Evolutionary conservation across 73 alveolate species (phyloP), one percentile per base, ranked within the genome.

Genomic region (Diophrys appendiculata): DNA sequence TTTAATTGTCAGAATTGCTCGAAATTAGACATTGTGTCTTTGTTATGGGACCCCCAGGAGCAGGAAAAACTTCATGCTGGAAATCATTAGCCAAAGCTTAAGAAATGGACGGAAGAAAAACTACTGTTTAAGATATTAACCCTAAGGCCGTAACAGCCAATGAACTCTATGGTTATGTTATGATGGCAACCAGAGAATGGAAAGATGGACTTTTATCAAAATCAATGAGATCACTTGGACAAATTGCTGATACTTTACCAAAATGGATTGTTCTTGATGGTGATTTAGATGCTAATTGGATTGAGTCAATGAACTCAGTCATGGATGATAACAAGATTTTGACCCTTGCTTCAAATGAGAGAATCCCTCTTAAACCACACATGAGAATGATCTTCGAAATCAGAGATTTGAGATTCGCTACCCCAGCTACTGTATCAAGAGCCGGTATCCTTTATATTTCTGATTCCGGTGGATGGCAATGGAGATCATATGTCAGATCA

Each of bases 271-370:
- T 94, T 35, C 88, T 97, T 34, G 99, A 97, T 90, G 99, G 99
- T 35, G 99, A 98, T 89, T 84, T 98, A 79, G 99, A 98, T 94
- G 99, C 99, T 68, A 98, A 98, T 88, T 98, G 99, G 99, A 98
- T 98, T 81, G 99, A 98, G 89, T 96, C 99, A 77, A 97, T 98
- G 99, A 98, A 98, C 96, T 94, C 99, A 52, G 99, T 98, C 90
- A 98, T 98, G 99, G 99, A 98, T 93, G 99, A 98, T 89, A 98
- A 98, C 94, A 98, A 98, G 80, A 96, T 96, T 81, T 88, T 95
- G 55, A 95, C 99, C 29, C 86, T 98, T 69, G 99, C 99, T 28
- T 95, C 98, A 77, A 98, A 98, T 87, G 99, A 98, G 82, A 95
- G 99, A 71, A 98, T 98, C 70, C 99, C 98, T 29, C 96, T 98